Conservation (phyloP, 768 basidiomycete species). For the Amanita phalloides region DNA sequence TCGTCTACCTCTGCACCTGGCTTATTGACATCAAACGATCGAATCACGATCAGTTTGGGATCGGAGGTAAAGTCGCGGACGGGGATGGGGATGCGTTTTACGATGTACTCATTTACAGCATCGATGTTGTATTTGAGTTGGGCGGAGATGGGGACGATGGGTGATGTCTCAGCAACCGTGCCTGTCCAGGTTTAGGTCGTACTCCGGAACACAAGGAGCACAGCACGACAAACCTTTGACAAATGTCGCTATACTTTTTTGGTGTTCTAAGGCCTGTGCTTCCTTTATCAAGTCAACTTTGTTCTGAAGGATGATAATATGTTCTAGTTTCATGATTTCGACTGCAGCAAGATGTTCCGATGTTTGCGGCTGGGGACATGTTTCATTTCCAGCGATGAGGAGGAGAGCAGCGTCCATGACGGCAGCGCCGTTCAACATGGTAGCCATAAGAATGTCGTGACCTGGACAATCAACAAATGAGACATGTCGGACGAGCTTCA, state of each 20-base stretch:
- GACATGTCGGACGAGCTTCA: conserved; percentile 92
- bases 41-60: conserved; percentile 94
- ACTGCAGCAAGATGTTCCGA: conserved; percentile 98
- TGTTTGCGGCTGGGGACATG: conserved; percentile 97
- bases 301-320: conserved; percentile 97
- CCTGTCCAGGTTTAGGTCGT: conserved; percentile 35
- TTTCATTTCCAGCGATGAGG: conserved; percentile 95
- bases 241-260: conserved; percentile 91
- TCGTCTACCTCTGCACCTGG: conserved; percentile 96
- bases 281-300: conserved; percentile 99
- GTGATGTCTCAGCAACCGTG: conserved; percentile 93
- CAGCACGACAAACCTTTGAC: conserved; percentile 62
- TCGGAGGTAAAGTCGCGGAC: conserved; percentile 86
- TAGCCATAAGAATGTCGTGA: conserved; percentile 99
- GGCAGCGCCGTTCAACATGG: conserved; percentile 99
- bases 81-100: conserved; percentile 92
- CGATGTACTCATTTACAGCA: conserved; percentile 98
- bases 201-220: neutral
- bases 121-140: conserved; percentile 99
- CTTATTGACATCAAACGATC: conserved; percentile 99
- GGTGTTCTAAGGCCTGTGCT: conserved; percentile 86
- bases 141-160: conserved; percentile 97
- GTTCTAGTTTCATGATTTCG: conserved; percentile 97
- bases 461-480: conserved; percentile 98
- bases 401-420: conserved; percentile 99